Percentiles rank a stretch among this genome's conserved stretches.
phyloP scores from a whole-genome alignment of 129 eudicot species.

The Arctium lappa region DNA sequence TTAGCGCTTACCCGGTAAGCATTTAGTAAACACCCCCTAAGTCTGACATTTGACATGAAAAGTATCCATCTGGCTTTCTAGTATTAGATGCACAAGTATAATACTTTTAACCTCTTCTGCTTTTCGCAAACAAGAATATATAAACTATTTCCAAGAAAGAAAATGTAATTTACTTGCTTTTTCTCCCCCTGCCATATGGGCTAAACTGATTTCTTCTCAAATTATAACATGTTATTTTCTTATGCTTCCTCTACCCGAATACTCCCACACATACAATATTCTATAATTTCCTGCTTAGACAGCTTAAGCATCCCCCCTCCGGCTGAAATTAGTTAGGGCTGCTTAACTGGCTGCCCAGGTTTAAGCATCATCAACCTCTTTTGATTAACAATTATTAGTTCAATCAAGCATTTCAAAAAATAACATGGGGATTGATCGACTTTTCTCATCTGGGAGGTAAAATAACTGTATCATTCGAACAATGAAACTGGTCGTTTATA shows the following conservation, averaged over 20 bases:
- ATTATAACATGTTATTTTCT: too few species aligned
- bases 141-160: not conserved
- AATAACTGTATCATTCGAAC: not conserved
- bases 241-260: not conserved
- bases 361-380: not conserved
- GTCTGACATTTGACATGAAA: too few species aligned
- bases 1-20: too few species aligned
- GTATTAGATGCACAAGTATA: not conserved
- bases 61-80: too few species aligned
- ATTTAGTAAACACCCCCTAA: too few species aligned
- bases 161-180: not conserved
- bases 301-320: too few species aligned
- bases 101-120: too few species aligned
- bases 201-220: not conserved
- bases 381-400: not conserved
- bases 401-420: not conserved
- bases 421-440: not conserved
- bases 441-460: not conserved
- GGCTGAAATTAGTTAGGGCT: too few species aligned
- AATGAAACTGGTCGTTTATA: not conserved
- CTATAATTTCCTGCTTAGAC: too few species aligned
- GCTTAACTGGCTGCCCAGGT: not conserved
- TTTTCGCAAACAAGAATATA: not conserved
- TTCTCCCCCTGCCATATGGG: not conserved
- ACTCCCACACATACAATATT: not conserved